Conservation (phyloP, 768 basidiomycete species). For the Lactarius trivialis region DNA sequence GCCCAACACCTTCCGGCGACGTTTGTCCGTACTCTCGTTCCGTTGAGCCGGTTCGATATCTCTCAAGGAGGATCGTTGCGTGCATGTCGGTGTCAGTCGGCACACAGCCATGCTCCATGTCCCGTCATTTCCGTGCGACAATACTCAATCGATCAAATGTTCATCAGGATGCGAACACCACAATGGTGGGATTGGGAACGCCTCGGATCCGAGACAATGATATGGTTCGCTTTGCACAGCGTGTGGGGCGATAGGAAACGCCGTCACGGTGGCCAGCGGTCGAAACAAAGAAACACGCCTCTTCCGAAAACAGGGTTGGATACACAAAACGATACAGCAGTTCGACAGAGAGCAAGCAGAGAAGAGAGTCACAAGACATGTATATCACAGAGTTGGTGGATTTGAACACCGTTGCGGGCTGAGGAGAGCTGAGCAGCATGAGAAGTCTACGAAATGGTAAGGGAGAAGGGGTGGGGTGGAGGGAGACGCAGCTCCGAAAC, state of each 20-base stretch:
- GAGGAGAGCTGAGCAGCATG: constrained; percentile 1
- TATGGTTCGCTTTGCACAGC: background rate
- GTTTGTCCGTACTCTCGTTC: background rate
- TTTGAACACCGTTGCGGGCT: constrained; percentile 12
- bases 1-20: background rate
- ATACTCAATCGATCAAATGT: background rate
- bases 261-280: background rate
- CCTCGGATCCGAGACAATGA: background rate
- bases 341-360: constrained; percentile 9
- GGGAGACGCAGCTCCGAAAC: background rate
- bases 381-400: constrained; percentile 20
- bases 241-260: background rate
- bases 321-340: constrained; percentile 9
- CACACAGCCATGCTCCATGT: background rate
- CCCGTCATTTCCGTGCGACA: constrained; percentile 5
- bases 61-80: background rate
- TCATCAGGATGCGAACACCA: background rate
- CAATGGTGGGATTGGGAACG: background rate
- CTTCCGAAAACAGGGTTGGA: background rate
- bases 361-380: constrained; percentile 12
- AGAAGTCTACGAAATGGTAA: constrained; percentile 6
- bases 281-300: background rate
- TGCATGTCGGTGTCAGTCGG: background rate
- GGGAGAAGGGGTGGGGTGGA: background rate
- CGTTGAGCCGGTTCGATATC: background rate